A percentile compares a stretch with the other conserved stretches of the same genome.
Conservation (phyloP, 495 filamentous ascomycete genomes). For the Bacidia rubella region DNA sequence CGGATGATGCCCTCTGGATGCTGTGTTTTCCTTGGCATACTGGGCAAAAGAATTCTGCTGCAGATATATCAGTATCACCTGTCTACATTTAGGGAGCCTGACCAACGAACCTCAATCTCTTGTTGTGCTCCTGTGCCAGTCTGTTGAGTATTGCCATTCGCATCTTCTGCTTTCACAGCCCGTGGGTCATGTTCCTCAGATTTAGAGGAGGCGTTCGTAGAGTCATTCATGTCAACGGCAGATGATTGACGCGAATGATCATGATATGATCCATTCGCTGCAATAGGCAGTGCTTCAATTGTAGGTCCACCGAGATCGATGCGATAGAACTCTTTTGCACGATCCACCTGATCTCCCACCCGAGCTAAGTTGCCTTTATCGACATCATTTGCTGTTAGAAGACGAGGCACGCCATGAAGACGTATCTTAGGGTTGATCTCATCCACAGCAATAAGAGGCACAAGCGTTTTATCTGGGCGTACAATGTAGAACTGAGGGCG, state of each 20-base stretch:
- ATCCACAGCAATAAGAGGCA: slow-evolving; percentile 52
- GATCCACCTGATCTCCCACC: slow-evolving; percentile 21
- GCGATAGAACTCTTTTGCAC: neutral
- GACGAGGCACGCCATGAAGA: slow-evolving; percentile 26
- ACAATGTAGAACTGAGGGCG: slow-evolving; percentile 39
- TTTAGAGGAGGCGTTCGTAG: too few species aligned
- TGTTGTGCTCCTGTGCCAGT: too few species aligned
- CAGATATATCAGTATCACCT: too few species aligned
- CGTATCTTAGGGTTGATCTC: slow-evolving; percentile 37
- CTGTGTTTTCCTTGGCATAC: neutral
- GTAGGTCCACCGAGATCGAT: neutral
- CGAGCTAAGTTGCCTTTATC: slow-evolving; percentile 31
- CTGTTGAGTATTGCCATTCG: too few species aligned
- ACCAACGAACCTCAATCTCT: too few species aligned
- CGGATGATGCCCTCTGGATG: neutral
- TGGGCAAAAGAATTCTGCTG: neutral
- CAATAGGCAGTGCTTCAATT: too few species aligned
- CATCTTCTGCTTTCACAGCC: too few species aligned
- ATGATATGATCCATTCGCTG: too few species aligned
- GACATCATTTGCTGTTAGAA: slow-evolving; percentile 25
- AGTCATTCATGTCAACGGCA: too few species aligned
- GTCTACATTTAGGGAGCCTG: too few species aligned
- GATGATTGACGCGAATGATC: neutral
- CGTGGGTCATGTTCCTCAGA: too few species aligned
- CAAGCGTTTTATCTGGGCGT: slow-evolving; percentile 42